phyloP scores from a whole-genome alignment of 2,329 filamentous ascomycete genomes.

The Herpotrichia juniperi region DNA sequence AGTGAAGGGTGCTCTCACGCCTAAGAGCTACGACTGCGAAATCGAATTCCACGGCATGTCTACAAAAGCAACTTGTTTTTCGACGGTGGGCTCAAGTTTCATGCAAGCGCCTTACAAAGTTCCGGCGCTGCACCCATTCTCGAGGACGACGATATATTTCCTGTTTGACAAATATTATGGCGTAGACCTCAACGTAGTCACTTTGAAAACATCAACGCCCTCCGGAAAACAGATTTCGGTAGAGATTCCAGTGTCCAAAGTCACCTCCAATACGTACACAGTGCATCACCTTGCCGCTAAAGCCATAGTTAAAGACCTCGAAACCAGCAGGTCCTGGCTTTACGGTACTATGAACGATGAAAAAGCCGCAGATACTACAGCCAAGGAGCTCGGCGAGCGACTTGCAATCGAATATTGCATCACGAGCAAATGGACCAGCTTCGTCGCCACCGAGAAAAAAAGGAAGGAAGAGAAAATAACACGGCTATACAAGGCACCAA shows the following conservation, averaged over 20 bases:
- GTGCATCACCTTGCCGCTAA: slow-evolving; percentile 15
- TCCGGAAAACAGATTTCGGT: background rate
- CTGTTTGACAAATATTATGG: no score
- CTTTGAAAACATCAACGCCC: background rate
- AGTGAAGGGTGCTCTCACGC: slow-evolving; percentile 12
- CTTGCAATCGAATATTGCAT: slow-evolving; percentile 7
- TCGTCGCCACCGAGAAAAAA: slow-evolving; percentile 5
- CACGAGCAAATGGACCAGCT: slow-evolving; percentile 17
- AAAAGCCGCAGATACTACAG: background rate
- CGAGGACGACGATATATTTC: no score
- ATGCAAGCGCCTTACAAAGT: slow-evolving; percentile 10
- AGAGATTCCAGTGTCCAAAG: background rate
- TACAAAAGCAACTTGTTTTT: background rate
- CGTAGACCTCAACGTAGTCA: background rate
- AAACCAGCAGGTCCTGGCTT: slow-evolving; percentile 8
- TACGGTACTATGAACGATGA: background rate
- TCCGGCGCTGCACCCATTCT: no score
- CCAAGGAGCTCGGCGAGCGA: background rate
- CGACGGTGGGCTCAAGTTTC: background rate
- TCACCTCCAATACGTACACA: background rate
- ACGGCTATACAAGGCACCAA: background rate
- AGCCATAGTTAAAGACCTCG: slow-evolving; percentile 9
- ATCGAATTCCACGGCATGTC: slow-evolving; percentile 1
- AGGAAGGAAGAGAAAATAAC: background rate
- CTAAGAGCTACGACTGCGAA: background rate